A percentile compares a stretch with the other conserved stretches of the same genome.
phyloP scores from a whole-genome alignment of 2,329 filamentous ascomycete species.

The Alternaria sp. region DNA sequence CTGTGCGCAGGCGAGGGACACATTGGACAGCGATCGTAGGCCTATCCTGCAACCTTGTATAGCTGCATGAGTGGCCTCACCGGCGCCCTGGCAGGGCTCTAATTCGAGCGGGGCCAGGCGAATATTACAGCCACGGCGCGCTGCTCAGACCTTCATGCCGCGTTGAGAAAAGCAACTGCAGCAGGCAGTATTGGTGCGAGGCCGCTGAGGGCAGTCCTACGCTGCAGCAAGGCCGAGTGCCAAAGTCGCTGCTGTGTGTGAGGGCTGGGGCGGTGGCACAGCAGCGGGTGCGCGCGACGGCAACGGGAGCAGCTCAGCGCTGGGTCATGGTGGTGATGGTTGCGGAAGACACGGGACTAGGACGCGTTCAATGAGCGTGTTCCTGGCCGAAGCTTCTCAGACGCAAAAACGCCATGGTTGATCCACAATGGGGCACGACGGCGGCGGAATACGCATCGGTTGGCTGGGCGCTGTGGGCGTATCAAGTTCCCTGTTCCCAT shows the following conservation, averaged over 20 bases:
- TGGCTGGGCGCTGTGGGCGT: constrained; percentile 24
- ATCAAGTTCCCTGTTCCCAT: constrained; percentile 41
- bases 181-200: constrained; percentile 27
- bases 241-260: constrained; percentile 13
- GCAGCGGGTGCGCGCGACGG: constrained; percentile 18
- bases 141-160: constrained; percentile 21
- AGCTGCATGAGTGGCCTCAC: constrained; percentile 51
- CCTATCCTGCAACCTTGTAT: constrained; percentile 43
- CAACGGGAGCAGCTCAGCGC: constrained; percentile 18
- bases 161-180: constrained; percentile 24
- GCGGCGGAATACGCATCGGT: constrained; percentile 24
- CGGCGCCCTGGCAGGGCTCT: constrained; percentile 32
- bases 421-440: constrained; percentile 29
- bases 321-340: constrained; percentile 14
- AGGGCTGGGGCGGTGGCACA: constrained; percentile 11
- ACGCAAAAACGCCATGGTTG: constrained; percentile 43
- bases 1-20: constrained; percentile 33
- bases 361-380: constrained; percentile 44
- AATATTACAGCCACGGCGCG: constrained; percentile 25
- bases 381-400: constrained; percentile 44
- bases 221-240: constrained; percentile 14
- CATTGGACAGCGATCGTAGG: constrained; percentile 46
- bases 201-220: constrained; percentile 19
- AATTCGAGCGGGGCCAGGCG: constrained; percentile 44
- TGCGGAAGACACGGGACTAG: constrained; percentile 35